phyloP scores from a whole-genome alignment of 805 yeast genomes.

The Schwanniomyces polymorphus region DNA sequence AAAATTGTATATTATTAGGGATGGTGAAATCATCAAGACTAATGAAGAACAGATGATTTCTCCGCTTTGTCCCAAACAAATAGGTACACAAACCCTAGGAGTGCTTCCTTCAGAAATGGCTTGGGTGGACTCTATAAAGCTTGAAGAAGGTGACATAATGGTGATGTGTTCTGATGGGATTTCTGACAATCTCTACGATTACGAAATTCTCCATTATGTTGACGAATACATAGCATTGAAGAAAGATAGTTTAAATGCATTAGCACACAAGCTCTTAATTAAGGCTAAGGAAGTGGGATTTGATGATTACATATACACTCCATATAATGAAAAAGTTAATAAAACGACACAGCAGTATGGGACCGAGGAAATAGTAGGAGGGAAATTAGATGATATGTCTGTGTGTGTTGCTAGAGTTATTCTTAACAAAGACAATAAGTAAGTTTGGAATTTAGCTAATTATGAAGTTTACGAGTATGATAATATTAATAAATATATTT shows the following conservation, averaged over 20 bases:
- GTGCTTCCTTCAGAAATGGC: constrained; percentile 49
- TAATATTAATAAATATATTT: background rate
- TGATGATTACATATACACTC: constrained; percentile 53
- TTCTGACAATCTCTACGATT: constrained; percentile 50
- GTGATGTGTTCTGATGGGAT: constrained; percentile 55
- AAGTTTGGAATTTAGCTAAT: background rate
- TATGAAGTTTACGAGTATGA: background rate
- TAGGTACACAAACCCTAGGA: constrained; percentile 49
- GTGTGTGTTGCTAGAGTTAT: constrained; percentile 48
- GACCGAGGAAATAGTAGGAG: constrained; percentile 42
- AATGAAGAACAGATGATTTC: constrained; percentile 49
- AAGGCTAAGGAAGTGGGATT: constrained; percentile 50
- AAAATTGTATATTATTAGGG: constrained; percentile 46
- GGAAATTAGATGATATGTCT: constrained; percentile 56
- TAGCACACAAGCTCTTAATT: constrained; percentile 40
- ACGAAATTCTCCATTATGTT: constrained; percentile 43
- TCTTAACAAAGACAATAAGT: constrained; percentile 7
- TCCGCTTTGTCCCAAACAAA: constrained; percentile 51
- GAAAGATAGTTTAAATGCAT: constrained; percentile 33
- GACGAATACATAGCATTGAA: constrained; percentile 28
- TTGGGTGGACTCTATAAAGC: constrained; percentile 41
- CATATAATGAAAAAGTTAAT: constrained; percentile 53
- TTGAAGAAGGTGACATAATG: constrained; percentile 43
- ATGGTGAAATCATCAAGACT: constrained; percentile 40
- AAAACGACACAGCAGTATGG: constrained; percentile 35